These are phyloP conservation scores for Vitis labrusca DNA, from an alignment of 164 flowering plant species.

Conservation along the genomic window DNA sequence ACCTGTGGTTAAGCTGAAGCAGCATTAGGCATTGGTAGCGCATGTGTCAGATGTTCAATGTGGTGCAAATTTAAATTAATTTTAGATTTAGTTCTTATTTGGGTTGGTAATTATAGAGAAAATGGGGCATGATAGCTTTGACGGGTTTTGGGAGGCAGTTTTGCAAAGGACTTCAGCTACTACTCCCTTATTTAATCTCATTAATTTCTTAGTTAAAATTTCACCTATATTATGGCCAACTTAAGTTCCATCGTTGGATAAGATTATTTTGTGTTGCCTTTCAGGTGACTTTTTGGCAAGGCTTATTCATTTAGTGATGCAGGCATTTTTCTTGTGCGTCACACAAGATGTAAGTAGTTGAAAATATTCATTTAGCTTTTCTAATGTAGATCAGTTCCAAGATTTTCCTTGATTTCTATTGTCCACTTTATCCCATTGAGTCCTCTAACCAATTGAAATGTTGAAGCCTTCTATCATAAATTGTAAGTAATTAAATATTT, in stretches of 20 bases:
- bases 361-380: not conserved
- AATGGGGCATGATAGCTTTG: not conserved
- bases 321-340: not conserved
- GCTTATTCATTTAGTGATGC: not conserved
- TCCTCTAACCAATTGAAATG: too few relatives aligned
- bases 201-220: not conserved
- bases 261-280: not conserved
- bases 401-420: not conserved
- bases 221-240: not conserved
- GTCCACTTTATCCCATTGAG: too few relatives aligned
- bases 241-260: not conserved
- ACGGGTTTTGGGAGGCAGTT: not conserved
- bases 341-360: conserved; percentile 8
- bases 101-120: not conserved
- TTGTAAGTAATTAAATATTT: too few relatives aligned
- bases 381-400: not conserved
- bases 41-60: too few relatives aligned
- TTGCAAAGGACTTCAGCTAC: not conserved
- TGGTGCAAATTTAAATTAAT: too few relatives aligned
- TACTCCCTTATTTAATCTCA: not conserved
- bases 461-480: too few relatives aligned
- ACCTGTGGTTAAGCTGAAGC: too few relatives aligned
- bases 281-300: conserved; percentile 6
- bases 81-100: too few relatives aligned
- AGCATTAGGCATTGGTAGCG: too few relatives aligned